Evolutionary conservation across 2,329 filamentous ascomycete genomes (phyloP).

Genomic region (Macrophomina tecta): DNA sequence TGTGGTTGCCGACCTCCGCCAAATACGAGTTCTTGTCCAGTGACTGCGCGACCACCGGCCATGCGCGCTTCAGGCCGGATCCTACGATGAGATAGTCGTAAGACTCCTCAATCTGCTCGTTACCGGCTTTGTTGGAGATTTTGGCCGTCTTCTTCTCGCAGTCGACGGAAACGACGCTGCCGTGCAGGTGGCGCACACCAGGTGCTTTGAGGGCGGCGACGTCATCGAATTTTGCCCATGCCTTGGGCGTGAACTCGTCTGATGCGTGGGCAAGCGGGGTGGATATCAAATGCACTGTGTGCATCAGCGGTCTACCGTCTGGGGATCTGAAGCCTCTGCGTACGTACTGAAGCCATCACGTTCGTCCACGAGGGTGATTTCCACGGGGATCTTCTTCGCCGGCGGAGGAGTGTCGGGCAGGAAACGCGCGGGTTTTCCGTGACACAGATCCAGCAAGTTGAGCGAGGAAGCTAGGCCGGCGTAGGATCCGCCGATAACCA

Average conservation of each 20-base stretch:
- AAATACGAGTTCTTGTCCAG: conserved; percentile 66
- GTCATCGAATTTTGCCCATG: conserved; percentile 3
- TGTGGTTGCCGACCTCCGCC: conserved; percentile 65
- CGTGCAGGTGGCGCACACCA: conserved; percentile 13
- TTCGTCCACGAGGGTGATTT: conserved; percentile 78
- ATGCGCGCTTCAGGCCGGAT: conserved; percentile 72
- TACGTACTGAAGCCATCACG: conserved; percentile 80
- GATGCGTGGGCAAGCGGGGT: conserved; percentile 10
- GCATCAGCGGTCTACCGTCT: conserved; percentile 67
- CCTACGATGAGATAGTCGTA: conserved; percentile 81
- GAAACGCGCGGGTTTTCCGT: conserved; percentile 48
- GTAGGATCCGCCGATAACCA: conserved; percentile 75
- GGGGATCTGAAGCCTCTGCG: conserved; percentile 51
- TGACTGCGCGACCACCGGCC: conserved; percentile 75
- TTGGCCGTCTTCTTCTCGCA: conserved; percentile 8
- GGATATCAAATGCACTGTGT: conserved; percentile 10
- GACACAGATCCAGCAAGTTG: conserved; percentile 70
- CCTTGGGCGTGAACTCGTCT: conserved; percentile 11
- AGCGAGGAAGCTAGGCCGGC: conserved; percentile 70
- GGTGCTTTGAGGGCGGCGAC: conserved; percentile 8
- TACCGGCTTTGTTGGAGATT: not conserved
- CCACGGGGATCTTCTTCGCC: conserved; percentile 59
- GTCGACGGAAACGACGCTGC: conserved; percentile 17
- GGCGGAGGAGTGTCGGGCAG: not conserved
- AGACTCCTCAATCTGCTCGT: conserved; percentile 30